These are phyloP conservation scores for Candida wancherniae DNA, from an alignment of 805 yeast genomes.

Conservation along the genomic window DNA sequence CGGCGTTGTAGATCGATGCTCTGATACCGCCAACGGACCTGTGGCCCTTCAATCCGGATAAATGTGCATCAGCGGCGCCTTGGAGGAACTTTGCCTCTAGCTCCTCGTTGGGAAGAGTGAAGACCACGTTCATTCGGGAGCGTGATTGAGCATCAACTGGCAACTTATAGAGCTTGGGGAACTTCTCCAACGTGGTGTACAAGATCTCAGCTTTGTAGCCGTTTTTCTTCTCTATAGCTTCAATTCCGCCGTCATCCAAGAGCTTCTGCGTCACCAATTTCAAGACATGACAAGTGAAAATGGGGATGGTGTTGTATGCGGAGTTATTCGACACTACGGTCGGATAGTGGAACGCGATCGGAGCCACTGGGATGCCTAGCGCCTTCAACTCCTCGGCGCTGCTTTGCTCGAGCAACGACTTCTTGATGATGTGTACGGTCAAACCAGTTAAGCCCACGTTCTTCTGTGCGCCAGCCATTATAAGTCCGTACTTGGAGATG, in stretches of 20 bases:
- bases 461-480: constrained; percentile 98
- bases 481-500: constrained; percentile 77
- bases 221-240: constrained; percentile 53
- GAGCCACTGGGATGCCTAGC: constrained; percentile 70
- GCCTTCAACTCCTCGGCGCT: constrained; percentile 54
- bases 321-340: constrained; percentile 84
- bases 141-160: constrained; percentile 63
- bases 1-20: constrained; percentile 89
- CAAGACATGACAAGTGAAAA: constrained; percentile 83
- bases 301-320: constrained; percentile 93
- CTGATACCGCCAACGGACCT: constrained; percentile 97
- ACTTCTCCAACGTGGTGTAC: constrained; percentile 61
- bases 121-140: constrained; percentile 91
- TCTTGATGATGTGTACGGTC: constrained; percentile 85
- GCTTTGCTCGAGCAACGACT: constrained; percentile 65
- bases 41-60: constrained; percentile 89
- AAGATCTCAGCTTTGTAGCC: constrained; percentile 56
- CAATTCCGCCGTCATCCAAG: constrained; percentile 67
- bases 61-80: constrained; percentile 53
- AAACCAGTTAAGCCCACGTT: constrained; percentile 97
- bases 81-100: constrained; percentile 66
- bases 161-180: constrained; percentile 58
- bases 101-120: constrained; percentile 63
- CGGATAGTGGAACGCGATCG: constrained; percentile 86
- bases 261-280: constrained; percentile 69